Evolutionary conservation across 208 protist genomes (phyloP).

Genomic region (Novymonas esmeraldas): DNA sequence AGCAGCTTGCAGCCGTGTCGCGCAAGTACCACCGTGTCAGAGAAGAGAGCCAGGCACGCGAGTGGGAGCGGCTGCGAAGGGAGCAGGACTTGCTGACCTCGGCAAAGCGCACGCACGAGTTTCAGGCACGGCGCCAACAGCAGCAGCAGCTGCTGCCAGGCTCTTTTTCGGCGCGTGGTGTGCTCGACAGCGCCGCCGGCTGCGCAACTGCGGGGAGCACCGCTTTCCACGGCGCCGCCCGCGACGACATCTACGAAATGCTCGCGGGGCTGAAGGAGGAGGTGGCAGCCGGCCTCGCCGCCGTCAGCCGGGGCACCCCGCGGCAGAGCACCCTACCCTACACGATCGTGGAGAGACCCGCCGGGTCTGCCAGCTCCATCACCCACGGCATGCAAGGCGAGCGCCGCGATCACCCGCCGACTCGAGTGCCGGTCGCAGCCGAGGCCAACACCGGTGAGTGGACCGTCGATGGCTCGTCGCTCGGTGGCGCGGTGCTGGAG

Average conservation of each 20-base stretch:
- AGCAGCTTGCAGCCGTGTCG: slow-evolving; percentile 38
- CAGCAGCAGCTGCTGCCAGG: slow-evolving; percentile 1
- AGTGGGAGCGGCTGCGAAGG: slow-evolving; percentile 37
- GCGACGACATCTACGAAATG: slow-evolving; percentile 43
- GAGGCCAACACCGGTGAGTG: background rate
- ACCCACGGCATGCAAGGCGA: background rate
- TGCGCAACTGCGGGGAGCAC: background rate
- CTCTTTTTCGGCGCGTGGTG: background rate
- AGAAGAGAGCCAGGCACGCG: slow-evolving; percentile 43
- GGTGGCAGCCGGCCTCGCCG: slow-evolving; percentile 25
- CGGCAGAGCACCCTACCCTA: slow-evolving; percentile 10
- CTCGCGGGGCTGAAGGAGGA: slow-evolving; percentile 34
- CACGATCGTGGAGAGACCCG: slow-evolving; percentile 29
- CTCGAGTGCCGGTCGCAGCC: background rate
- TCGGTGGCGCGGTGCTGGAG: background rate
- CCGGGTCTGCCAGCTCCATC: background rate
- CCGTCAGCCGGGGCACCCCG: background rate
- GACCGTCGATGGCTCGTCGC: background rate
- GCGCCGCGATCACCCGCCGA: background rate
- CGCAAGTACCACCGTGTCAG: slow-evolving; percentile 43
- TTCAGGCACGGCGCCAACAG: background rate
- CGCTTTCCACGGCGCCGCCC: background rate
- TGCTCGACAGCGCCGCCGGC: background rate
- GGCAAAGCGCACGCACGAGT: slow-evolving; percentile 5
- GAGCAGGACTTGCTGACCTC: slow-evolving; percentile 23